Evolutionary conservation across 495 filamentous ascomycete species (phyloP).

Genomic region (Penicillium robsamsonii): DNA sequence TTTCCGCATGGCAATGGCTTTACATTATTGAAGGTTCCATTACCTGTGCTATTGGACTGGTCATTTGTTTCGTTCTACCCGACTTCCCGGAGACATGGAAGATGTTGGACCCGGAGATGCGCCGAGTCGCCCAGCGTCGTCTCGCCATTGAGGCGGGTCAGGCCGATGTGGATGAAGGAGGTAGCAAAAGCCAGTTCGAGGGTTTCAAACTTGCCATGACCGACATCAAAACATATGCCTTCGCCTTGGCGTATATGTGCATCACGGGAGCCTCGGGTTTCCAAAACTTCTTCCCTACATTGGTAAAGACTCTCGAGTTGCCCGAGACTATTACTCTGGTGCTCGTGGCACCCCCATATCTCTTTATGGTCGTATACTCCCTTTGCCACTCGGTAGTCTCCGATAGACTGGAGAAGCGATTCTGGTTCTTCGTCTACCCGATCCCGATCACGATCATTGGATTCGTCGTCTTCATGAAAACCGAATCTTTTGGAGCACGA

Average conservation of each 20-base stretch:
- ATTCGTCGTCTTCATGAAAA: constrained; percentile 52
- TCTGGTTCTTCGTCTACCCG: constrained; percentile 54
- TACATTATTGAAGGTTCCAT: constrained; percentile 51
- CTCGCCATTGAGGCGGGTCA: constrained; percentile 48
- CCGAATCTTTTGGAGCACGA: constrained; percentile 45
- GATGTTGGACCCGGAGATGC: constrained; percentile 45
- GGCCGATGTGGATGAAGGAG: constrained; percentile 49
- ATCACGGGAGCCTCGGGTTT: constrained; percentile 52
- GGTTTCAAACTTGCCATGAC: constrained; percentile 52
- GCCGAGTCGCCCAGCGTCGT: constrained; percentile 49
- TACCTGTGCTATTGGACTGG: constrained; percentile 41
- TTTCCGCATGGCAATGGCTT: constrained; percentile 53
- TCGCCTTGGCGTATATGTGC: constrained; percentile 51
- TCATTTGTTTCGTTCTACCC: constrained; percentile 43
- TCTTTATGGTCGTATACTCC: constrained; percentile 54
- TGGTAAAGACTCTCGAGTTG: constrained; percentile 46
- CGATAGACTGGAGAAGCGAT: constrained; percentile 44
- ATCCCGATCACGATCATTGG: constrained; percentile 50
- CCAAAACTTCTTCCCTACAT: constrained; percentile 56
- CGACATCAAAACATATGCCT: constrained; percentile 51
- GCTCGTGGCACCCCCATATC: constrained; percentile 53
- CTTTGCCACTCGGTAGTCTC: constrained; percentile 45
- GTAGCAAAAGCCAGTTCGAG: constrained; percentile 46
- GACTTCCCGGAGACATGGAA: constrained; percentile 52
- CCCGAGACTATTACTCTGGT: constrained; percentile 43